phyloP scores from a whole-genome alignment of 805 yeast genomes.

The Kuraishia borneana region DNA sequence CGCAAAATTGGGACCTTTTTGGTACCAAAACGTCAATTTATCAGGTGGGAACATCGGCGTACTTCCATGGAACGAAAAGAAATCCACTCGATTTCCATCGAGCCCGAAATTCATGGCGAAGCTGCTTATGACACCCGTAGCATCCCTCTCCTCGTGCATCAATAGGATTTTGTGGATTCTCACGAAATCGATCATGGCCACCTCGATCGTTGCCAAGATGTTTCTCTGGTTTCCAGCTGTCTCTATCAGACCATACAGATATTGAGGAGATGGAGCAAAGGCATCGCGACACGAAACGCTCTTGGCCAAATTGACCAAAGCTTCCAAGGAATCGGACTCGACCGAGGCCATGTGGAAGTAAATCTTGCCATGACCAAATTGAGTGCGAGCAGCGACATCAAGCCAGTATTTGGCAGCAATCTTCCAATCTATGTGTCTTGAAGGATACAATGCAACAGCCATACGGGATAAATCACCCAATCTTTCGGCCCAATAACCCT shows the following conservation, averaged over 20 bases:
- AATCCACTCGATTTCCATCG: slow-evolving; percentile 52
- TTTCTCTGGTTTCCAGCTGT: slow-evolving; percentile 60
- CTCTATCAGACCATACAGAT: slow-evolving; percentile 66
- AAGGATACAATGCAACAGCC: slow-evolving; percentile 78
- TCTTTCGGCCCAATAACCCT: slow-evolving; percentile 76
- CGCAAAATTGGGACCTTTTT: slow-evolving; percentile 67
- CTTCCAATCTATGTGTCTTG: slow-evolving; percentile 80
- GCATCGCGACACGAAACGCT: slow-evolving; percentile 74
- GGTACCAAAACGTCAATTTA: slow-evolving; percentile 60
- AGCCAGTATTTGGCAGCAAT: slow-evolving; percentile 79
- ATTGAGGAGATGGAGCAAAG: slow-evolving; percentile 74
- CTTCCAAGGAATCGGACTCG: slow-evolving; percentile 66
- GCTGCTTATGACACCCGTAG: slow-evolving; percentile 47
- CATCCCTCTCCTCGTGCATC: slow-evolving; percentile 45
- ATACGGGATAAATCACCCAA: slow-evolving; percentile 78
- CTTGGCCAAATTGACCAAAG: slow-evolving; percentile 70
- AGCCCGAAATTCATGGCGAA: slow-evolving; percentile 60
- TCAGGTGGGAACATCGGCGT: slow-evolving; percentile 24
- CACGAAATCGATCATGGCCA: slow-evolving; percentile 49
- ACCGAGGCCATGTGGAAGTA: slow-evolving; percentile 86
- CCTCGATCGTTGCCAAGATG: slow-evolving; percentile 45
- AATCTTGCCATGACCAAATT: slow-evolving; percentile 76
- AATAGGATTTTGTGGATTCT: slow-evolving; percentile 60
- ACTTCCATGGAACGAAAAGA: slow-evolving; percentile 34
- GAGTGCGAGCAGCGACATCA: slow-evolving; percentile 55